A percentile compares a stretch with the other conserved stretches of the same genome.
Evolutionary conservation across 441 rosid species (phyloP).

Genomic region (Flueggea neowawraea): DNA sequence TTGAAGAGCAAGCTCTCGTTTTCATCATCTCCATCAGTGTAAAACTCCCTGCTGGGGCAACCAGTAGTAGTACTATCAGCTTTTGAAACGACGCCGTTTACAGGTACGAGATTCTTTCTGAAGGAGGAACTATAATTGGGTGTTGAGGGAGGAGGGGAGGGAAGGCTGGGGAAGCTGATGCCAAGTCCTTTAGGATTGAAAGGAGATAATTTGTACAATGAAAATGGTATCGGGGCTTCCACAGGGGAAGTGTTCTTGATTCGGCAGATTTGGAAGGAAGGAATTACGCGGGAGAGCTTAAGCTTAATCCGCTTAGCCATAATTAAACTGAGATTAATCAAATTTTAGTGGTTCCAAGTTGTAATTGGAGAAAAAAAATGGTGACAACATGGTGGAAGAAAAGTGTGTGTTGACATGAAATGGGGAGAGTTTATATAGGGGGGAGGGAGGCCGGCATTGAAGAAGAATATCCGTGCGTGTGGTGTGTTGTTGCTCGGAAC

Average conservation of each 20-base stretch:
- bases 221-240: neutral
- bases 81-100: neutral
- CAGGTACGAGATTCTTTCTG: neutral
- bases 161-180: conserved; percentile 1
- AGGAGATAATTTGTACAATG: neutral
- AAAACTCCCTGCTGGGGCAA: neutral
- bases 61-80: neutral
- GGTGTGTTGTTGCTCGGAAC: neutral
- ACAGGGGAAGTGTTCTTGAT: neutral
- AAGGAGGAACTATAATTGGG: neutral
- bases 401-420: neutral
- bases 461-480: neutral
- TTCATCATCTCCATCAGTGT: neutral
- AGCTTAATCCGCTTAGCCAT: conserved; percentile 2
- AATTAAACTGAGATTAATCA: neutral
- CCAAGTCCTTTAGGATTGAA: neutral
- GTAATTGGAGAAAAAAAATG: neutral
- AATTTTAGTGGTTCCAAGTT: neutral
- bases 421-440: neutral
- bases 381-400: neutral
- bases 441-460: neutral
- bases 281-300: conserved; percentile 2
- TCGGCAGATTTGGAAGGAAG: conserved; percentile 8
- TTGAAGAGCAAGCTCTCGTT: neutral
- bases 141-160: conserved; percentile 5